These are phyloP conservation scores for Bruguiera gymnorhiza DNA, from an alignment of 345 rosid species.

Conservation along the genomic window DNA sequence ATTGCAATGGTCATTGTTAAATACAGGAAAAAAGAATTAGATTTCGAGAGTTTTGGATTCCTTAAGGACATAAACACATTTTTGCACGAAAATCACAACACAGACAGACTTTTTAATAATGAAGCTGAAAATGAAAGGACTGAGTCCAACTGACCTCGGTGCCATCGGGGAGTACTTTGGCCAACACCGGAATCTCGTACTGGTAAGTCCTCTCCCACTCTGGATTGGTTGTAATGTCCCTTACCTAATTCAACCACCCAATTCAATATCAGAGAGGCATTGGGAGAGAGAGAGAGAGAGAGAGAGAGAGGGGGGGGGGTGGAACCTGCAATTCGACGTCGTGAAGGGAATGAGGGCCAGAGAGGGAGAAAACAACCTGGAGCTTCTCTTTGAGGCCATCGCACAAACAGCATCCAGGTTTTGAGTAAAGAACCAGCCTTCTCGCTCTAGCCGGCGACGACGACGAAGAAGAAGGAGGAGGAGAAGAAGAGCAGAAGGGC, in stretches of 20 bases:
- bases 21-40: too few relatives aligned
- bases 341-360: slow-evolving; percentile 58
- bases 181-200: slow-evolving; percentile 77
- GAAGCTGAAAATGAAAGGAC: neutral
- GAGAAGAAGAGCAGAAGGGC: slow-evolving; percentile 28
- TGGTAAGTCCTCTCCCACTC: slow-evolving; percentile 80
- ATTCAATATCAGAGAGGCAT: neutral
- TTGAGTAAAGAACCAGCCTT: slow-evolving; percentile 69
- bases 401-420: slow-evolving; percentile 91
- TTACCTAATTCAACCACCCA: slow-evolving; percentile 28
- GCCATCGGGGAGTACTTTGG: slow-evolving; percentile 61
- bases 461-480: slow-evolving; percentile 27
- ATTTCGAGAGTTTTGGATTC: too few relatives aligned
- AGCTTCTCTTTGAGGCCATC: slow-evolving; percentile 96
- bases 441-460: slow-evolving; percentile 28
- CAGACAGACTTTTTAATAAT: neutral
- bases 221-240: slow-evolving; percentile 74
- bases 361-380: slow-evolving; percentile 64
- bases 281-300: neutral
- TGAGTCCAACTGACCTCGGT: slow-evolving; percentile 45
- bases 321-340: slow-evolving; percentile 70
- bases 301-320: neutral
- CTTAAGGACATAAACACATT: too few relatives aligned
- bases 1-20: too few relatives aligned
- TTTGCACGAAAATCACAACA: neutral